A percentile compares a stretch with the other conserved stretches of the same genome.
These are phyloP conservation scores for Scedosporium dehoogii DNA, from an alignment of 2,329 filamentous ascomycete species.

Conservation along the genomic window DNA sequence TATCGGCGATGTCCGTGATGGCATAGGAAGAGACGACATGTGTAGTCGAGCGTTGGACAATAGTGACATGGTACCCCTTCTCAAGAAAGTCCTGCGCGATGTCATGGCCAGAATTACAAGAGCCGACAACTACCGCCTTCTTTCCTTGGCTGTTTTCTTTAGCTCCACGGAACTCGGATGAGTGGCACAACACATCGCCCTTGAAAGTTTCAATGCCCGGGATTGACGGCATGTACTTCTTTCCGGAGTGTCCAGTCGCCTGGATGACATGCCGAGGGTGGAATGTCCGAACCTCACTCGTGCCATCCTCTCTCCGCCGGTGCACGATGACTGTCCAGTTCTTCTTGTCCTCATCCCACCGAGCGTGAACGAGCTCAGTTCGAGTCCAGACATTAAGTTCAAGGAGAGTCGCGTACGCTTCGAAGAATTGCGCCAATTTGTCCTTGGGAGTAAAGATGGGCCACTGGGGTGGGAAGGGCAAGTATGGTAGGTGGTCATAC, in stretches of 20 bases:
- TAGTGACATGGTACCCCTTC: slow-evolving; percentile 56
- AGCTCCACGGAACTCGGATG: slow-evolving; percentile 48
- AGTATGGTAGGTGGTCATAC: slow-evolving; percentile 52
- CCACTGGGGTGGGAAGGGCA: slow-evolving; percentile 55
- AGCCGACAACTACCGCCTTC: slow-evolving; percentile 56
- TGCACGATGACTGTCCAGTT: slow-evolving; percentile 46
- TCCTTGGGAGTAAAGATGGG: slow-evolving; percentile 64
- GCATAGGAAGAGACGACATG: slow-evolving; percentile 49
- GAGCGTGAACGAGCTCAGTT: slow-evolving; percentile 35
- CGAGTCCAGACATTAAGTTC: slow-evolving; percentile 59
- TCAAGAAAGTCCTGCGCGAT: slow-evolving; percentile 60
- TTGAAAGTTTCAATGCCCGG: slow-evolving; percentile 47
- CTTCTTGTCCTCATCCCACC: slow-evolving; percentile 38
- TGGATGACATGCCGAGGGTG: slow-evolving; percentile 56
- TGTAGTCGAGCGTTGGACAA: slow-evolving; percentile 59
- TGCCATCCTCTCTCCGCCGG: slow-evolving; percentile 37
- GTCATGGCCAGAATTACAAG: slow-evolving; percentile 60
- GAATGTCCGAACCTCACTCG: slow-evolving; percentile 41
- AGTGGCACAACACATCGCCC: slow-evolving; percentile 52
- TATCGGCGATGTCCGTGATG: slow-evolving; percentile 41
- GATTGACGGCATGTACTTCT: slow-evolving; percentile 50
- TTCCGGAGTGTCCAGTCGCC: slow-evolving; percentile 58
- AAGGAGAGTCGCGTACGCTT: slow-evolving; percentile 52
- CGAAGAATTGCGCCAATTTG: slow-evolving; percentile 60
- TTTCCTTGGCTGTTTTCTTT: slow-evolving; percentile 36